A percentile compares a stretch with the other conserved stretches of the same genome.
These are phyloP conservation scores for Escovopsis weberi DNA, from an alignment of 2,329 filamentous ascomycete genomes.

Conservation along the genomic window DNA sequence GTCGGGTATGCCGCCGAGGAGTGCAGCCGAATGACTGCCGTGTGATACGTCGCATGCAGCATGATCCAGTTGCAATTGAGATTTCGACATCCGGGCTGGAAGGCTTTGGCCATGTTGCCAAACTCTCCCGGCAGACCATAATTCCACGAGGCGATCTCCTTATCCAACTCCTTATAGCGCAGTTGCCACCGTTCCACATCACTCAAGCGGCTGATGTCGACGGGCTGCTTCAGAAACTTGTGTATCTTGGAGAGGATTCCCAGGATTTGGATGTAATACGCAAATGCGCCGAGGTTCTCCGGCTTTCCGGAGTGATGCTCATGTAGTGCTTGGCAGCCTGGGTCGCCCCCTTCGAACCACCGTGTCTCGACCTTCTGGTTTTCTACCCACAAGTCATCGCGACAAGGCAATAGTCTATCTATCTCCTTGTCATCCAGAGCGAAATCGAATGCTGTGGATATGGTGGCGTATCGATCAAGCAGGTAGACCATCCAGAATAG, in stretches of 20 bases:
- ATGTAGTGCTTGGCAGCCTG: constrained; percentile 23
- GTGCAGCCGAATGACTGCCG: constrained; percentile 77
- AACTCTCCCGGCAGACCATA: constrained; percentile 71
- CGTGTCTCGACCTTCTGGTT: constrained; percentile 74
- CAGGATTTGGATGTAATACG: constrained; percentile 80
- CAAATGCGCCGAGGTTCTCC: constrained; percentile 75
- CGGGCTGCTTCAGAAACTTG: constrained; percentile 73
- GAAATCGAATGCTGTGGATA: constrained; percentile 86
- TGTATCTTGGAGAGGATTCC: constrained; percentile 81
- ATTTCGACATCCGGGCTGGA: constrained; percentile 53
- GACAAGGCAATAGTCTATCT: constrained; percentile 72
- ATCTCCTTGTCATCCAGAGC: constrained; percentile 81
- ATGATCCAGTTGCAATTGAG: constrained; percentile 79
- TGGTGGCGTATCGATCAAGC: constrained; percentile 77
- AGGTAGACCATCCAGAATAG: constrained; percentile 94
- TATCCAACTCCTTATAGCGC: constrained; percentile 74
- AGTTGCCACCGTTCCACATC: constrained; percentile 87
- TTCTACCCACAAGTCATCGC: constrained; percentile 72
- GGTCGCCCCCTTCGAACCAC: constrained; percentile 52
- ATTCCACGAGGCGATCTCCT: constrained; percentile 68
- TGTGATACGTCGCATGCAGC: constrained; percentile 82
- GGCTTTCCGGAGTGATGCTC: constrained; percentile 55
- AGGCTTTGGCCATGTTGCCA: constrained; percentile 67
- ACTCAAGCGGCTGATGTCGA: constrained; percentile 69
- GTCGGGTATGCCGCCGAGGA: constrained; percentile 89